A percentile compares a stretch with the other conserved stretches of the same genome.
Conservation (phyloP, 805 yeast species). For the Candida sonorensis region DNA sequence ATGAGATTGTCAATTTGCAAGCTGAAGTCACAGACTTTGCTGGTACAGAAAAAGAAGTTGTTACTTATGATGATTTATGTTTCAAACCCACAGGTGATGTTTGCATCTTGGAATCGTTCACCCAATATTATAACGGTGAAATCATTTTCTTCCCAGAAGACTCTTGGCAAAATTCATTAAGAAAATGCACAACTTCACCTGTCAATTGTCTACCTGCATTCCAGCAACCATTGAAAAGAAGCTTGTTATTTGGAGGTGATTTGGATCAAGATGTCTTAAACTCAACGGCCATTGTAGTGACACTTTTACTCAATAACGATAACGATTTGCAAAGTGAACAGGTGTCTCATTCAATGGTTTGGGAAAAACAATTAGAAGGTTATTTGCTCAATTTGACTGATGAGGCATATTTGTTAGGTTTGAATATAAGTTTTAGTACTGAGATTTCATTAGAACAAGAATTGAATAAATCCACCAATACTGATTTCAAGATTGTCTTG, state of each 20-base stretch:
- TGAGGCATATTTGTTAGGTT: slow-evolving; percentile 45
- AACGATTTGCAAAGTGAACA: slow-evolving; percentile 35
- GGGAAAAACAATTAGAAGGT: slow-evolving; percentile 67
- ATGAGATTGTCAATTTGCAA: slow-evolving; percentile 34
- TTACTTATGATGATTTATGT: slow-evolving; percentile 60
- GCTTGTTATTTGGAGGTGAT: slow-evolving; percentile 60
- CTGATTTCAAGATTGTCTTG: slow-evolving; percentile 64
- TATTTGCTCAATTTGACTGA: slow-evolving; percentile 38
- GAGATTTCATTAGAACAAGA: slow-evolving; percentile 83
- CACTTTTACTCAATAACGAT: slow-evolving; percentile 59
- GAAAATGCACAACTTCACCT: slow-evolving; percentile 67
- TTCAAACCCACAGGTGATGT: slow-evolving; percentile 74
- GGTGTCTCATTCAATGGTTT: slow-evolving; percentile 36
- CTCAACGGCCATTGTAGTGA: slow-evolving; percentile 69
- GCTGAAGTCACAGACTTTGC: no score
- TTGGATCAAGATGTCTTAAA: slow-evolving; percentile 37
- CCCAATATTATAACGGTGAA: slow-evolving; percentile 78
- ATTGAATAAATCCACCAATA: slow-evolving; percentile 70
- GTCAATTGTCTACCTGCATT: slow-evolving; percentile 86
- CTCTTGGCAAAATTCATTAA: slow-evolving; percentile 51
- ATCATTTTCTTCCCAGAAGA: slow-evolving; percentile 39
- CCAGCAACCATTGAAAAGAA: slow-evolving; percentile 80
- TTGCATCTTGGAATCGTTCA: slow-evolving; percentile 81
- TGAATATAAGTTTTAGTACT: slow-evolving; percentile 68
- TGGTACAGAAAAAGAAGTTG: slow-evolving; percentile 8